Percentiles rank a stretch among this genome's conserved stretches.
phyloP scores from a whole-genome alignment of 495 filamentous ascomycete species.

The Neurospora sublineolata region DNA sequence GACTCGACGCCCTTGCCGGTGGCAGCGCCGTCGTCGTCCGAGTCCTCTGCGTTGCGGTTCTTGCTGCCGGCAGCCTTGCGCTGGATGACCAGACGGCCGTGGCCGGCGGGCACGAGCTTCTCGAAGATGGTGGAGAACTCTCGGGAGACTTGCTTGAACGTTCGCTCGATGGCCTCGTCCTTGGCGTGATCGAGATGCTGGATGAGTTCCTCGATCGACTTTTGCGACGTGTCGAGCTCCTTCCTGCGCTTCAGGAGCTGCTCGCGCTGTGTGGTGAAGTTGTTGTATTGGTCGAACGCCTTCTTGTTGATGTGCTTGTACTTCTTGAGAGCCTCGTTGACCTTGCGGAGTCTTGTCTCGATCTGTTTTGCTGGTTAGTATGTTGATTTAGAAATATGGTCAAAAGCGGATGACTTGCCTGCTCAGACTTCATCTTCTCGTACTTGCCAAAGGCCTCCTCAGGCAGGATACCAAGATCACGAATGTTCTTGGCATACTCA shows the following conservation, averaged over 20 bases:
- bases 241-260: slow-evolving; percentile 66
- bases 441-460: slow-evolving; percentile 93
- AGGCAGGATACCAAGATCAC: slow-evolving; percentile 84
- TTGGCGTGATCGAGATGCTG: slow-evolving; percentile 87
- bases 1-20: slow-evolving; percentile 71
- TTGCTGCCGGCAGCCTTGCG: slow-evolving; percentile 64
- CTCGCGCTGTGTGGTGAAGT: slow-evolving; percentile 85
- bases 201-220: slow-evolving; percentile 83
- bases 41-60: slow-evolving; percentile 46
- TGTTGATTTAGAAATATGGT: background rate
- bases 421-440: slow-evolving; percentile 63
- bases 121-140: slow-evolving; percentile 91
- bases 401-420: slow-evolving; percentile 30
- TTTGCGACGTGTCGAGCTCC: slow-evolving; percentile 74
- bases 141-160: slow-evolving; percentile 91
- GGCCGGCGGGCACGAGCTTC: slow-evolving; percentile 85
- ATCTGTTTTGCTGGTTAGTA: slow-evolving; percentile 37
- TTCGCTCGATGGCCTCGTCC: slow-evolving; percentile 91
- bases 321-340: slow-evolving; percentile 89
- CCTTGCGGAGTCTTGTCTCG: slow-evolving; percentile 77
- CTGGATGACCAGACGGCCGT: slow-evolving; percentile 86
- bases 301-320: slow-evolving; percentile 99
- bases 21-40: slow-evolving; percentile 43
- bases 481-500: slow-evolving; percentile 77
- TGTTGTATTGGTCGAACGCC: slow-evolving; percentile 96